Conservation (phyloP, 2,329 filamentous ascomycete genomes). For the Venturia oleaginea region DNA sequence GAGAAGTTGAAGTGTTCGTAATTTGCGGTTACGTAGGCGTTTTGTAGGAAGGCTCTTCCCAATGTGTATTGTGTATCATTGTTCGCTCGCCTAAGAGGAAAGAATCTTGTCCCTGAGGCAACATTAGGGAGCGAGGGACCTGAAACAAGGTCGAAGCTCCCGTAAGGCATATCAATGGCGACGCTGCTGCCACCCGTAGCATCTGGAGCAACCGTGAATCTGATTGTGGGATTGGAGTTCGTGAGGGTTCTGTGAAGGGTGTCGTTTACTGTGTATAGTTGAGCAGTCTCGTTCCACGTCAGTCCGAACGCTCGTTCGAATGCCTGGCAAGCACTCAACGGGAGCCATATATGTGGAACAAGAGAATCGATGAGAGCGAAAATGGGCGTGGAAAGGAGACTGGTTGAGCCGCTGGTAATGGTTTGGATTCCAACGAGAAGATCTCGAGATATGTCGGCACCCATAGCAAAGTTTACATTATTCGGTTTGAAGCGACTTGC, state of each 20-base stretch:
- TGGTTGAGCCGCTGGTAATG: conserved; percentile 19
- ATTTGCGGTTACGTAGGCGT: conserved; percentile 46
- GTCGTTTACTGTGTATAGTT: conserved; percentile 25
- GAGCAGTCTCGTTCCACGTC: conserved; percentile 20
- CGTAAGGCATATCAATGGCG: conserved; percentile 39
- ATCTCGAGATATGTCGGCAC: conserved; percentile 17
- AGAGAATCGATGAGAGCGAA: conserved; percentile 47
- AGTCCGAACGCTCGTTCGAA: conserved; percentile 29
- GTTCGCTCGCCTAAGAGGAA: conserved; percentile 52
- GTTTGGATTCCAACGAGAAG: conserved; percentile 16
- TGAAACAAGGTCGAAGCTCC: conserved; percentile 35
- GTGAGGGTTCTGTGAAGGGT: conserved; percentile 22
- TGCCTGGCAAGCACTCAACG: conserved; percentile 22
- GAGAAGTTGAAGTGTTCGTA: conserved; percentile 40
- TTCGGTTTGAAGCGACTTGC: conserved; percentile 18
- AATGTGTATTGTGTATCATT: conserved; percentile 50
- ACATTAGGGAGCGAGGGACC: conserved; percentile 25
- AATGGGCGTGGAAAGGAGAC: conserved; percentile 28
- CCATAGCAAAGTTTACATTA: conserved; percentile 17
- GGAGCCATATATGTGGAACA: conserved; percentile 27
- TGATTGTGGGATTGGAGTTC: conserved; percentile 24
- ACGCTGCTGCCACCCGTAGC: conserved; percentile 22
- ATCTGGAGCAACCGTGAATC: conserved; percentile 30
- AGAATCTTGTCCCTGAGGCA: conserved; percentile 38
- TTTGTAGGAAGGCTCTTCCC: conserved; percentile 61